Evolutionary conservation across 2,329 filamentous ascomycete species (phyloP).

Genomic region (Malbranchea zuffiana): DNA sequence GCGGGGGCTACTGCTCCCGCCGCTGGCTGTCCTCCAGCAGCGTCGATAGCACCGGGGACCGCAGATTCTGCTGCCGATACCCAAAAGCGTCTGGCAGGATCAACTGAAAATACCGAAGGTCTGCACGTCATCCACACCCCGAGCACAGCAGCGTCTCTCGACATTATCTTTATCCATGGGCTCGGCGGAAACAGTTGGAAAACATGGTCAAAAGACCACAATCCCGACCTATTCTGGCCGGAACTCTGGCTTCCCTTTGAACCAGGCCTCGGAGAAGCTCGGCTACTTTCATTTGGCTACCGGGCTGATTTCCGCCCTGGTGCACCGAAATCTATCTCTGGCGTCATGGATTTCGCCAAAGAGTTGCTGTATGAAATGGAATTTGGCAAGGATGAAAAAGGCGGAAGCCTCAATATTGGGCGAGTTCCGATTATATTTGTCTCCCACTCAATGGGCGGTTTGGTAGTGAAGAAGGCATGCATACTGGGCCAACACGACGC

Average conservation of each 20-base stretch:
- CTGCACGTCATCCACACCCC: constrained; percentile 5
- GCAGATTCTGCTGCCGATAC: no score
- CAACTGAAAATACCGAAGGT: not conserved
- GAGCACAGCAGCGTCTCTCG: constrained; percentile 19
- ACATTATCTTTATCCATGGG: constrained; percentile 35
- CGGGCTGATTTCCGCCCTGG: constrained; percentile 13
- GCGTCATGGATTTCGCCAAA: constrained; percentile 23
- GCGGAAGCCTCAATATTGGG: constrained; percentile 12
- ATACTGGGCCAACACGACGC: constrained; percentile 17
- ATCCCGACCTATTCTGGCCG: constrained; percentile 31
- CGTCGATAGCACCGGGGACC: no score
- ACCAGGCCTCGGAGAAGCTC: constrained; percentile 12
- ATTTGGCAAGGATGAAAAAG: constrained; percentile 14
- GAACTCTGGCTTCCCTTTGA: constrained; percentile 27
- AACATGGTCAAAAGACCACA: constrained; percentile 31
- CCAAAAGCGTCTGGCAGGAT: no score
- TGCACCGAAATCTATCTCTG: constrained; percentile 3
- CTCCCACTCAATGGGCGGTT: constrained; percentile 40
- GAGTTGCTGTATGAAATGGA: constrained; percentile 20
- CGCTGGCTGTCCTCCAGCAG: no score
- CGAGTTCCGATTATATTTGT: constrained; percentile 32
- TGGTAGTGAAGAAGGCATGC: constrained; percentile 24
- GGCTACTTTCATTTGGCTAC: constrained; percentile 21
- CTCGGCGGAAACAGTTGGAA: constrained; percentile 30
- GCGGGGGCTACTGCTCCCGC: no score